phyloP scores from a whole-genome alignment of 306 rosid genomes.

The Quercus variabilis region DNA sequence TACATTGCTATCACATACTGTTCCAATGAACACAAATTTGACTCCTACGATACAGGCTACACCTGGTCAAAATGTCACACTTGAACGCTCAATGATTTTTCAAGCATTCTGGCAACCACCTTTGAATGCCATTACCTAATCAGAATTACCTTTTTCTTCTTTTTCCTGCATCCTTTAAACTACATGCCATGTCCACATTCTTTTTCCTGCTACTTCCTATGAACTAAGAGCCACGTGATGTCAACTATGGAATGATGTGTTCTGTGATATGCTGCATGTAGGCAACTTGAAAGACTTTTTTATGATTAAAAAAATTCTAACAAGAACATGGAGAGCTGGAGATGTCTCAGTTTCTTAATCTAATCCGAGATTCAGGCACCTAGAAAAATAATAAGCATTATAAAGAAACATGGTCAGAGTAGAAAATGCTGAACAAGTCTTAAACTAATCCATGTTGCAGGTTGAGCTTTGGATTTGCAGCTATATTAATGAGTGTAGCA shows the following conservation, averaged over 20 bases:
- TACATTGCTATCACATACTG: not conserved
- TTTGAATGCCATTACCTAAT: slow-evolving; percentile 27
- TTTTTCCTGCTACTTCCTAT: not conserved
- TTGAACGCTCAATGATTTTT: not conserved
- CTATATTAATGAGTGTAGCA: slow-evolving; percentile 42
- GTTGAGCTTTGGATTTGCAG: slow-evolving; percentile 66
- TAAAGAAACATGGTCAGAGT: not conserved
- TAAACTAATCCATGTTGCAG: slow-evolving; percentile 42
- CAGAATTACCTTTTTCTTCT: not conserved
- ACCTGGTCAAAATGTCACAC: slow-evolving; percentile 7
- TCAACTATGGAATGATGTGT: slow-evolving; percentile 18
- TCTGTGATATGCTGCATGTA: slow-evolving; percentile 30
- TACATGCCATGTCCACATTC: too few relatives aligned
- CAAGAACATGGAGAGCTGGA: slow-evolving; percentile 18
- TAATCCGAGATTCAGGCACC: not conserved
- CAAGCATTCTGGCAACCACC: slow-evolving; percentile 14
- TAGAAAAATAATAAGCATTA: not conserved
- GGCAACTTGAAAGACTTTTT: slow-evolving; percentile 18
- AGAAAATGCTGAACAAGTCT: not conserved
- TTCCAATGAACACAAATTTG: not conserved
- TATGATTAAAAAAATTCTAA: not conserved
- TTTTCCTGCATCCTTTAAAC: not conserved
- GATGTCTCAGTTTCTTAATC: slow-evolving; percentile 10
- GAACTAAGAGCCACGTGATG: slow-evolving; percentile 4
- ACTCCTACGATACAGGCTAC: slow-evolving; percentile 8